phyloP scores from a whole-genome alignment of 2,329 filamentous ascomycete species.

The Dothidotthia symphoricarpi region DNA sequence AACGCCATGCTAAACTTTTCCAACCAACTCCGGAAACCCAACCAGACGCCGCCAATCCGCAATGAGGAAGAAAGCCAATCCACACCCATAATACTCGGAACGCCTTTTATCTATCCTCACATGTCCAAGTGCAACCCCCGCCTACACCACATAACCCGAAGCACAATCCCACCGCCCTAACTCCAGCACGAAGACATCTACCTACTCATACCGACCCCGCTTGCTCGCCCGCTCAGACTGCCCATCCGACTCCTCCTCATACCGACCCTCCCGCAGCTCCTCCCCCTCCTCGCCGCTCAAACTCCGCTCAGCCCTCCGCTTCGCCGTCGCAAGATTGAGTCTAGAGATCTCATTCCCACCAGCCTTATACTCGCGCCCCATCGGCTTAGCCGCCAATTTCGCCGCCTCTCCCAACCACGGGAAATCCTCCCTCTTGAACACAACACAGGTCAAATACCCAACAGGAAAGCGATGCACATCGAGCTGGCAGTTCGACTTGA shows the following conservation, averaged over 20 bases:
- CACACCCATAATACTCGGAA: not conserved
- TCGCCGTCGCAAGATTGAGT: slow-evolving; percentile 21
- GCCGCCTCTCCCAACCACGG: slow-evolving; percentile 39
- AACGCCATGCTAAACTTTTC: no score
- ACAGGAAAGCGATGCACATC: slow-evolving; percentile 41
- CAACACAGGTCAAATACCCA: slow-evolving; percentile 47
- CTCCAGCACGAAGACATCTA: no score
- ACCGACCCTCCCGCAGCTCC: slow-evolving; percentile 1
- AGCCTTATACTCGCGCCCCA: slow-evolving; percentile 20
- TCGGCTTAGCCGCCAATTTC: slow-evolving; percentile 2
- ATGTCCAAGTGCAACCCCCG: no score
- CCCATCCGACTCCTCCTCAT: slow-evolving; percentile 2
- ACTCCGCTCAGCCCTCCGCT: slow-evolving; percentile 11
- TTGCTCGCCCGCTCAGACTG: slow-evolving; percentile 4
- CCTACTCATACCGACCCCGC: slow-evolving; percentile 7
- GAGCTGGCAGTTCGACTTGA: slow-evolving; percentile 43
- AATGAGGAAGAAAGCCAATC: not conserved
- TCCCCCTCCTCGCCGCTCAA: slow-evolving; percentile 7
- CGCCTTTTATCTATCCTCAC: no score
- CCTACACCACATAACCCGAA: not conserved
- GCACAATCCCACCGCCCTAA: not conserved
- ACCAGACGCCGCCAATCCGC: not conserved
- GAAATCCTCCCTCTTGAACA: slow-evolving; percentile 43
- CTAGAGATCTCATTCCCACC: slow-evolving; percentile 33
- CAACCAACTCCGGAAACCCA: no score